phyloP scores from a whole-genome alignment of 305 asterid genomes.

The Fraxinus albicans region DNA sequence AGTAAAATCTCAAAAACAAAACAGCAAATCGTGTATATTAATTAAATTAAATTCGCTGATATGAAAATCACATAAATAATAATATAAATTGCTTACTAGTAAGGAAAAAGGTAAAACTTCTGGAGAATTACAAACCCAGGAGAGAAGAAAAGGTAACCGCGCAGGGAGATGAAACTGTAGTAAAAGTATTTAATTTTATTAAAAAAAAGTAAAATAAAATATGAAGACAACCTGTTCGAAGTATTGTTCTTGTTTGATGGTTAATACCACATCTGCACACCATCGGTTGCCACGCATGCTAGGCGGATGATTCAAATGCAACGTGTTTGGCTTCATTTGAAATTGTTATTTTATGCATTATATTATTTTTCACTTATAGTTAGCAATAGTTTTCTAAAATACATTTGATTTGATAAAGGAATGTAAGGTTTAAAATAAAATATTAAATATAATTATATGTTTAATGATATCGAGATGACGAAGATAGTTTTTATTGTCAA shows the following conservation, averaged over 20 bases:
- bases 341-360: background rate
- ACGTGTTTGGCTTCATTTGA: background rate
- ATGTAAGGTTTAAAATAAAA: background rate
- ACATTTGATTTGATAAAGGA: background rate
- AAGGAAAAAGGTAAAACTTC: slow-evolving; percentile 26
- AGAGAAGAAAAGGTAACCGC: background rate
- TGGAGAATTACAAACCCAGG: slow-evolving; percentile 20
- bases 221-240: slow-evolving; percentile 20
- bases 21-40: slow-evolving; percentile 19
- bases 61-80: background rate
- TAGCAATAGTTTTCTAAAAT: background rate
- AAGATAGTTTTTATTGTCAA: background rate
- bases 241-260: slow-evolving; percentile 4
- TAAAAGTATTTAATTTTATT: background rate
- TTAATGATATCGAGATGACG: background rate
- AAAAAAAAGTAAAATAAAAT: slow-evolving; percentile 1
- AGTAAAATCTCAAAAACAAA: slow-evolving; percentile 2
- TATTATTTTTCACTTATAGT: background rate
- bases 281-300: background rate
- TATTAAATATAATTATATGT: background rate
- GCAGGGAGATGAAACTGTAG: background rate
- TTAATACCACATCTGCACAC: background rate
- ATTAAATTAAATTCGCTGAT: background rate
- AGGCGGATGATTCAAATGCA: background rate
- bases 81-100: slow-evolving; percentile 28